phyloP scores from a whole-genome alignment of 192 early-diverging fungal genomes.

The Obelidium mucronatum region DNA sequence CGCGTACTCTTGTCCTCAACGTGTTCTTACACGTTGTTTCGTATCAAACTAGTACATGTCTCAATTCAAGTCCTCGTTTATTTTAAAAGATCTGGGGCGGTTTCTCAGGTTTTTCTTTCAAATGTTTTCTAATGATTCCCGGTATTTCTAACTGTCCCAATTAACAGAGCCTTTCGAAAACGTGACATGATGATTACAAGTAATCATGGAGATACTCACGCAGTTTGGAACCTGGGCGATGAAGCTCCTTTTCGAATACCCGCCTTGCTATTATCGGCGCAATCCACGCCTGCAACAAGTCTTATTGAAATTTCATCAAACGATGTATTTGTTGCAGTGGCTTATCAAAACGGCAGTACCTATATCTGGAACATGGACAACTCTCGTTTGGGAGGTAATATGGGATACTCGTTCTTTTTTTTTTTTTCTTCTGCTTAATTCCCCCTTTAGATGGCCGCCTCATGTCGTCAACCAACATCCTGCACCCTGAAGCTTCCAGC shows the following conservation, averaged over 20 bases:
- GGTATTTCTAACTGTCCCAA: background rate
- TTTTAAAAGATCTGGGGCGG: slow-evolving; percentile 13
- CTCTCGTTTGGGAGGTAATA: background rate
- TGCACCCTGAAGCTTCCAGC: background rate
- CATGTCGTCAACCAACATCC: background rate
- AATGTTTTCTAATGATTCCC: no score
- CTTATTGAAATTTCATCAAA: slow-evolving; percentile 19
- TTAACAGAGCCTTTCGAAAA: background rate
- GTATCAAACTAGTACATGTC: slow-evolving; percentile 1
- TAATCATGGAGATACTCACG: slow-evolving; percentile 13
- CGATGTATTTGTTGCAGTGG: slow-evolving; percentile 24
- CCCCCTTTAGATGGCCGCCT: background rate
- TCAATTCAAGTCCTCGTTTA: background rate
- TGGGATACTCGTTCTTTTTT: background rate
- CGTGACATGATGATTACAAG: slow-evolving; percentile 16
- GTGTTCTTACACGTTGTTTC: background rate
- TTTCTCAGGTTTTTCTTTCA: no score
- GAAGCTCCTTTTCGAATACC: slow-evolving; percentile 11
- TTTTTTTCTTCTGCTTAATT: background rate
- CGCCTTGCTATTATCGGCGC: background rate
- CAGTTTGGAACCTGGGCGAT: slow-evolving; percentile 14
- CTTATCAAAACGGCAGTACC: slow-evolving; percentile 23
- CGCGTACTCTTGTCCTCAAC: background rate
- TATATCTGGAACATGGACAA: slow-evolving; percentile 27
- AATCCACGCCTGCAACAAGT: background rate